Conservation (phyloP, 192 early-diverging fungal species). For the Rhizophlyctis rosea region DNA sequence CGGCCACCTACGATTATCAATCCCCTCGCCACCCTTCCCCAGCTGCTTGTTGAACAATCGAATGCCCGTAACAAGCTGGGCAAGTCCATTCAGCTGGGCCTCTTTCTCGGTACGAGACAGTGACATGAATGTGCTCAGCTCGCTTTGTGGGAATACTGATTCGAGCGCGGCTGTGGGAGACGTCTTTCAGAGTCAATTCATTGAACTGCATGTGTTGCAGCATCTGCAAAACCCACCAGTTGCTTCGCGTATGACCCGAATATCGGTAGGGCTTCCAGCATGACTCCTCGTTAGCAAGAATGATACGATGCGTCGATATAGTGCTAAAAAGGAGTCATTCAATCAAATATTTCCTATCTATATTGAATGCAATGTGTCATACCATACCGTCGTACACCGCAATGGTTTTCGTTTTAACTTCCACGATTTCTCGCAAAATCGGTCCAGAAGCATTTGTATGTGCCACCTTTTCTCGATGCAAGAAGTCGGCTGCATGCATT, state of each 20-base stretch:
- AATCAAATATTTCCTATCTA: neutral
- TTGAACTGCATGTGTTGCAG: conserved; percentile 8
- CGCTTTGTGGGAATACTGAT: conserved; percentile 61
- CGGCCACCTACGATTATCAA: conserved; percentile 45
- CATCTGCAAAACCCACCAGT: conserved; percentile 38
- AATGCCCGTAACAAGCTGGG: conserved; percentile 59
- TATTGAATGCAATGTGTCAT: neutral
- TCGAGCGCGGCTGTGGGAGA: conserved; percentile 51
- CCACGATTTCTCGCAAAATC: conserved; percentile 47
- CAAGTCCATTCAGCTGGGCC: conserved; percentile 55
- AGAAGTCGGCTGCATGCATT: conserved; percentile 44
- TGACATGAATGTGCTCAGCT: conserved; percentile 51
- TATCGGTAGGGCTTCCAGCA: conserved; percentile 55
- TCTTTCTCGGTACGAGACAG: conserved; percentile 54
- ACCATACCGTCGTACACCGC: conserved; percentile 47
- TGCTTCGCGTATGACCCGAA: conserved; percentile 56
- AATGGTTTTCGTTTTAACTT: conserved; percentile 45
- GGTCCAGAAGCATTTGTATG: conserved; percentile 39
- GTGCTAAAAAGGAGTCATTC: conserved; percentile 17
- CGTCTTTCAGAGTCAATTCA: neutral
- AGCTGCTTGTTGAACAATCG: conserved; percentile 59
- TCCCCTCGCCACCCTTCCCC: conserved; percentile 56
- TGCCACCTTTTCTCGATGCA: conserved; percentile 51
- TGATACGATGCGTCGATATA: conserved; percentile 58
- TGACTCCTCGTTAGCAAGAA: conserved; percentile 51